Percentiles rank a stretch among this genome's conserved stretches.
Conservation (phyloP, 768 basidiomycete species). For the Gyrodon lividus region DNA sequence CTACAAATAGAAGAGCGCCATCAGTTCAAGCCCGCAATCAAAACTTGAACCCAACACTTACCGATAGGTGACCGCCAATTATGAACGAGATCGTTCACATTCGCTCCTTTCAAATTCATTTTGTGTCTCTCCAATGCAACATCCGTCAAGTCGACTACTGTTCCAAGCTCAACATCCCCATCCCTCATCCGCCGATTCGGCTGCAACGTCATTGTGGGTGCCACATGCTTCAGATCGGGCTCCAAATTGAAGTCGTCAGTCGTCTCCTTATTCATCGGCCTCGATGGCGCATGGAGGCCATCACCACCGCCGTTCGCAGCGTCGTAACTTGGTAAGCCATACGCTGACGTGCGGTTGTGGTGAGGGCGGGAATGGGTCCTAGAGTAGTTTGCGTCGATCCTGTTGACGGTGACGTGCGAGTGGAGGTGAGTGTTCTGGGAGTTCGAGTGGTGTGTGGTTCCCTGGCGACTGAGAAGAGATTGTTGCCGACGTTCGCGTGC, state of each 20-base stretch:
- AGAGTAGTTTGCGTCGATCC: background rate
- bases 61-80: constrained; percentile 73
- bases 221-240: background rate
- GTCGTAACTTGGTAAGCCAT: constrained; percentile 32
- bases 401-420: background rate
- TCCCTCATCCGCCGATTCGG: constrained; percentile 26
- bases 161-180: constrained; percentile 23
- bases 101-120: constrained; percentile 26
- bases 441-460: background rate
- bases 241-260: constrained; percentile 29
- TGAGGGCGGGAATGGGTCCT: background rate
- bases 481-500: constrained; percentile 23
- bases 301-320: constrained; percentile 20
- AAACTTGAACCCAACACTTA: constrained; percentile 34
- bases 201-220: constrained; percentile 12
- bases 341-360: constrained; percentile 16
- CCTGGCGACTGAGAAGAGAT: constrained; percentile 16
- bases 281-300: background rate
- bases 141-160: constrained; percentile 36
- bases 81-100: constrained; percentile 52
- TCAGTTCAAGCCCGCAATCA: background rate
- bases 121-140: constrained; percentile 45
- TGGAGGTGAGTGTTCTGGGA: background rate
- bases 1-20: background rate
- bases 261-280: constrained; percentile 28